Base-by-base conservation (phyloP, 1,284 basidiomycete genomes). In the Ustilago trichophora region DNA sequence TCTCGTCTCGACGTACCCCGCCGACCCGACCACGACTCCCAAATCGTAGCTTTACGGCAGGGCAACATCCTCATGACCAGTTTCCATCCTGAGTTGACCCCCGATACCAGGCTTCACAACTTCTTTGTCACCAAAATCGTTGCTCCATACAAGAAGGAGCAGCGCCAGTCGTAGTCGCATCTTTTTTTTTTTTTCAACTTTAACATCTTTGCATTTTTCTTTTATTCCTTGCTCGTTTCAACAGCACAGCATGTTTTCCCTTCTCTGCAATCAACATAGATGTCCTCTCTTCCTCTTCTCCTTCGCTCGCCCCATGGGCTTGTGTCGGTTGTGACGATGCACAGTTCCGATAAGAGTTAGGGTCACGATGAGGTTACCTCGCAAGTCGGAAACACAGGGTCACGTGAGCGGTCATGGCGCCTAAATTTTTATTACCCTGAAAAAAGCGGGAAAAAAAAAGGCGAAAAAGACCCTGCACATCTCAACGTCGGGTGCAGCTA, bases 61-160 rank as follows among this genome's bases (percentile, higher is more conserved):
- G 93, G 93, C 16, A 85, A 85, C 33, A 89, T 93, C 77, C 84
- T 98, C 46, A 86, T 93, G 25, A 95, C 93, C 2, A 91, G 89
- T 3, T 98, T 98, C 84, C 95, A 98, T 78, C 95, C 95, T 0
- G 95, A 98, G 82, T 84, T 98, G 37, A 95, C 91, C 15, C 85
- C 86, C 32, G 95, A 98, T 80, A 84, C 87, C 53, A 87, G 95
- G 29, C 90, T 97, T 76, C 94, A 97, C 80, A 89, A 93, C 67
- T 92, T 90, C 77, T 93, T 92, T 73, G 84, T 93, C 27, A 54
- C 55, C 24, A 65, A 60, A 21, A 48, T 71, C 12, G 68, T 66
- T 7, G 35, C 29, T 10, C 65, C 65, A 13, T 54, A 48, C 41
- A 60, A 56, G 43, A 22, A 42, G 47, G 27, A 42, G 21, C 43